These are phyloP conservation scores for Coffea humblotiana DNA, from an alignment of 305 asterid species.

Conservation along the genomic window DNA sequence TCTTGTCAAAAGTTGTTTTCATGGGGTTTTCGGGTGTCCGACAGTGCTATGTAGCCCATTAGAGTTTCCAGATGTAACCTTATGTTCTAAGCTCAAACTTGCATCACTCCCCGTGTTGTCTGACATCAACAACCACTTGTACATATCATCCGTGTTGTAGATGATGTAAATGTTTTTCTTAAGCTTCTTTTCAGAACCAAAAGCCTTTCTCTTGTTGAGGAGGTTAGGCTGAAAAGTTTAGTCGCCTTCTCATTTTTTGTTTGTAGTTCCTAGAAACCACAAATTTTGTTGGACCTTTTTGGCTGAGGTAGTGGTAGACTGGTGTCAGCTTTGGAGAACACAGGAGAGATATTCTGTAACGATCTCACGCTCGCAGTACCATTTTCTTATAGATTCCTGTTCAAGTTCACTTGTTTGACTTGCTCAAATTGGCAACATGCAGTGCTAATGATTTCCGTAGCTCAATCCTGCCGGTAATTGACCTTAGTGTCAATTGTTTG, in stretches of 20 bases:
- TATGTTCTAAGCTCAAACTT: background rate
- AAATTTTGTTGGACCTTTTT: background rate
- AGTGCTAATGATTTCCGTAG: background rate
- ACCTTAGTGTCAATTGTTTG: background rate
- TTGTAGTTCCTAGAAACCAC: background rate
- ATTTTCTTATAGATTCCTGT: no score
- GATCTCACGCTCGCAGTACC: no score
- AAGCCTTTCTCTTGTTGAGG: background rate
- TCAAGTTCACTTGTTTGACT: background rate
- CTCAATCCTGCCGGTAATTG: background rate
- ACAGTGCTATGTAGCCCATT: background rate
- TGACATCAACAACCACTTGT: background rate
- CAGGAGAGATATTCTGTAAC: no score
- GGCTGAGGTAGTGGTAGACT: background rate
- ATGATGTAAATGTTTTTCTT: background rate
- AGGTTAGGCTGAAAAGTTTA: background rate
- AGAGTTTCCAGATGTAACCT: background rate
- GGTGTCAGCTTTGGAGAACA: no score
- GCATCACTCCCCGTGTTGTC: background rate
- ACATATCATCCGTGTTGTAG: background rate
- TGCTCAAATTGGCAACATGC: background rate
- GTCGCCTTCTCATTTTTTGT: background rate
- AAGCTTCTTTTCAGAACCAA: background rate
- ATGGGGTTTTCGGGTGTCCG: background rate
- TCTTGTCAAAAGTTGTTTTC: conserved; percentile 7